Evolutionary conservation across 2,329 filamentous ascomycete species (phyloP).

Genomic region (Fusarium denticulatum): DNA sequence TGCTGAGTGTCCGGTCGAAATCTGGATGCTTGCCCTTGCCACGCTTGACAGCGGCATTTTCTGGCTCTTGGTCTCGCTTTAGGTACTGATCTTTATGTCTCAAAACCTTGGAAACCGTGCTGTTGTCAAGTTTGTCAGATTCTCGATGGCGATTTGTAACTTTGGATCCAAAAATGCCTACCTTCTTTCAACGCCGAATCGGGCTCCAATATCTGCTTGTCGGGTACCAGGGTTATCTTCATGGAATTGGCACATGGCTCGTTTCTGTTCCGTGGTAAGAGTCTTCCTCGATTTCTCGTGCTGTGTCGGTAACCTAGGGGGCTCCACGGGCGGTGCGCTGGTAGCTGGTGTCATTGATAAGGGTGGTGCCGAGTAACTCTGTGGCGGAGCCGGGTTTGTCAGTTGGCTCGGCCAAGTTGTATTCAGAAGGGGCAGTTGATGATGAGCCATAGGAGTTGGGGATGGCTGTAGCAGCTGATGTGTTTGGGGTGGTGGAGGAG

Average conservation of each 20-base stretch:
- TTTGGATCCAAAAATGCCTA: slow-evolving; percentile 56
- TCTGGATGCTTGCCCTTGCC: slow-evolving; percentile 87
- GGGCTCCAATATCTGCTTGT: slow-evolving; percentile 94
- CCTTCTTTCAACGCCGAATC: slow-evolving; percentile 98
- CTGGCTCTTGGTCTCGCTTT: slow-evolving; percentile 79
- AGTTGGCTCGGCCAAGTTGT: slow-evolving; percentile 85
- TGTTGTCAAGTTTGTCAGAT: slow-evolving; percentile 53
- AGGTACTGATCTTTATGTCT: slow-evolving; percentile 96
- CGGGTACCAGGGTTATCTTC: slow-evolving; percentile 90
- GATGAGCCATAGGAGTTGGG: slow-evolving; percentile 60
- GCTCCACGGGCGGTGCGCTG: slow-evolving; percentile 56
- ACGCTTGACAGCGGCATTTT: slow-evolving; percentile 75
- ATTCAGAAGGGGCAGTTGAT: slow-evolving; percentile 74
- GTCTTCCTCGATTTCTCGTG: slow-evolving; percentile 80
- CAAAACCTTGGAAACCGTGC: slow-evolving; percentile 98
- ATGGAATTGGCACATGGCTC: slow-evolving; percentile 93
- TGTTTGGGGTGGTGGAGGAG: slow-evolving; percentile 61
- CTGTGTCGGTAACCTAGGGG: slow-evolving; percentile 48
- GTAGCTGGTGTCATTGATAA: slow-evolving; percentile 68
- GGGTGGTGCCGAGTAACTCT: slow-evolving; percentile 67
- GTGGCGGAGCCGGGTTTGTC: slow-evolving; percentile 68
- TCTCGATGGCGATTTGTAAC: slow-evolving; percentile 35
- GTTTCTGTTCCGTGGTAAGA: slow-evolving; percentile 88
- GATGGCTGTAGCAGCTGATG: slow-evolving; percentile 49
- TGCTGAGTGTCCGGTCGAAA: slow-evolving; percentile 88